Base-by-base conservation (phyloP, 1,284 basidiomycete genomes). In the Marasmius tenuissimus region DNA sequence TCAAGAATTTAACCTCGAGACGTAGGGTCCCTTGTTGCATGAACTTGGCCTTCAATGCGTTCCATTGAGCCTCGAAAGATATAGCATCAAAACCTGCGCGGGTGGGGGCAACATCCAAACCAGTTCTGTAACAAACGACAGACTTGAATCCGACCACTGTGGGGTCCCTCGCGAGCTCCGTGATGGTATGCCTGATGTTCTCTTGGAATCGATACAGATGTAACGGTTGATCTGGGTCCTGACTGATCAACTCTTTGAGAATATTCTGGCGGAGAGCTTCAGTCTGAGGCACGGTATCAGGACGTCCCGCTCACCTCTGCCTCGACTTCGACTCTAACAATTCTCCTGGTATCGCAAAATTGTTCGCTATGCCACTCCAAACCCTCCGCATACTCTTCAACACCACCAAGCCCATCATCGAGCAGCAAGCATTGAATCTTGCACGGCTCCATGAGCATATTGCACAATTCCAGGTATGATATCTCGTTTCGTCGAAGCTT, bases 131-230 rank as follows among this genome's bases (percentile, higher is more conserved):
- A 70, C 89, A 90, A 1, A 85, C 80, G 53, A 92, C 81, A 9
- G 88, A 89, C 72, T 92, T 92, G 80, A 91, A 90, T 1, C 81
- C 85, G 0, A 76, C 88, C n/a, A 91, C 86, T 39, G 78, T 73
- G 1, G 74, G 67, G 61, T 86, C 78, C 4, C 58, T 58, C 0
- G 81, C 83, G 56, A 69, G 68, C 0, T 71, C 63, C 0, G 62
- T 67, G 40, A 87, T 73, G 3, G 64, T 68, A 5, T 63, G 62
- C 18, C 61, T 67, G 63, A 86, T 72, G 47, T 59, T 69, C 11
- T 66, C 62, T 16, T 80, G 67, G 18, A 79, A 60, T 14, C 27
- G 27, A 62, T 51, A 49, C 27, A 65, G 67, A 37, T 65, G 65
- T 65, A 72, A 27, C 22, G 9, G 52, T 49, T 27, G 39, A 57